Conservation (phyloP, 1,139 yeast genomes). For the Geotrichum citri-aurantii region DNA sequence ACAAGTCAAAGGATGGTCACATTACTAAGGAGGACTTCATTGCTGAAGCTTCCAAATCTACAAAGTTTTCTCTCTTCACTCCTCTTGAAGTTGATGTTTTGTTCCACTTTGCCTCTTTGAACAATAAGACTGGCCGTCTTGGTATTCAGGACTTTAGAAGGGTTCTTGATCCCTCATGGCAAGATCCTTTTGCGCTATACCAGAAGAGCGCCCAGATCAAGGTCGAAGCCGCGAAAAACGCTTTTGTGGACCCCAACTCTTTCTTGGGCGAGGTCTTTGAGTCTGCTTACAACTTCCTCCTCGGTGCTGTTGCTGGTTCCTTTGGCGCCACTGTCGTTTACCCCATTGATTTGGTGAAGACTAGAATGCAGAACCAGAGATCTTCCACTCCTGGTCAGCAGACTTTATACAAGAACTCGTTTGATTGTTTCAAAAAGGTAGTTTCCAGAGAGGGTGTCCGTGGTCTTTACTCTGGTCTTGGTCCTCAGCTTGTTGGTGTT, state of each 20-base stretch:
- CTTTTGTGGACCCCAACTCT: slow-evolving; percentile 36
- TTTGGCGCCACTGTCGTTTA: slow-evolving; percentile 98
- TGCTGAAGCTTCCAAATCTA: slow-evolving; percentile 39
- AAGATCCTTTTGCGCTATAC: slow-evolving; percentile 36
- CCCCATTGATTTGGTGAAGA: slow-evolving; percentile 93
- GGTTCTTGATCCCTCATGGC: slow-evolving; percentile 44
- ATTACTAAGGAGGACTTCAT: slow-evolving; percentile 39
- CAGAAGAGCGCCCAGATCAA: slow-evolving; percentile 33
- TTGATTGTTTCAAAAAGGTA: slow-evolving; percentile 82
- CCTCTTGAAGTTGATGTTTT: slow-evolving; percentile 43
- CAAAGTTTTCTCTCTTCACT: slow-evolving; percentile 41
- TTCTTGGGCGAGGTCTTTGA: slow-evolving; percentile 55
- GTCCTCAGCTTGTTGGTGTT: slow-evolving; percentile 92
- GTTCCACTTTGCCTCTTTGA: slow-evolving; percentile 41
- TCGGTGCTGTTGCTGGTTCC: slow-evolving; percentile 96
- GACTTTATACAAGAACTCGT: slow-evolving; percentile 63
- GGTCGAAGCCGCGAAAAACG: slow-evolving; percentile 41
- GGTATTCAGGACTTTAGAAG: slow-evolving; percentile 38
- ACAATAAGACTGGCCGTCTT: slow-evolving; percentile 35
- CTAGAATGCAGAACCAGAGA: slow-evolving; percentile 96
- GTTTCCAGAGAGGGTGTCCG: slow-evolving; percentile 69
- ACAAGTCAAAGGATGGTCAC: slow-evolving; percentile 34
- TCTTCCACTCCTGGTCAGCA: slow-evolving; percentile 49
- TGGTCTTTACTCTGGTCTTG: slow-evolving; percentile 91
- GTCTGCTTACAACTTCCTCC: slow-evolving; percentile 77